phyloP scores from a whole-genome alignment of 495 filamentous ascomycete genomes.

The Aspergillus saccharolyticus region DNA sequence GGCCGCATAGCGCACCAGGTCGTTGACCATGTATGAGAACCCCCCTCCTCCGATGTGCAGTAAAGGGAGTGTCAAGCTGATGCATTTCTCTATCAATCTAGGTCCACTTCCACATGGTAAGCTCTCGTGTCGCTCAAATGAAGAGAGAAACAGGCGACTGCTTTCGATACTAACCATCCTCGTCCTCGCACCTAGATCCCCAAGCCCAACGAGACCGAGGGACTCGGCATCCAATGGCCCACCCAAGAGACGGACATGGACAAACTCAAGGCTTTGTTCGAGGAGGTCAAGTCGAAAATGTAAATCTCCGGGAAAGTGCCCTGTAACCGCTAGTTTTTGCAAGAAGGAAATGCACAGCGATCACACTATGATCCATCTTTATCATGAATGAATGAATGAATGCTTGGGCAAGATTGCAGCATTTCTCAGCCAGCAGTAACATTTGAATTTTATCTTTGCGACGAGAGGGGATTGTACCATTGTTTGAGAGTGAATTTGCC shows the following conservation, averaged over 20 bases:
- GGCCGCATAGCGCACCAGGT: conserved; percentile 88
- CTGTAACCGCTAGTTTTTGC: too few species aligned
- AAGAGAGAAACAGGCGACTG: neutral
- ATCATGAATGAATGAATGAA: too few species aligned
- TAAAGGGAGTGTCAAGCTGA: neutral
- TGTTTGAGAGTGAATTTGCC: too few species aligned
- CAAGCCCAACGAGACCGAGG: conserved; percentile 83
- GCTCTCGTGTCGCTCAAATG: conserved; percentile 10
- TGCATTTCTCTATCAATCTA: conserved; percentile 23
- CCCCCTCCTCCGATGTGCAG: neutral
- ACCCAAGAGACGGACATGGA: conserved; percentile 73
- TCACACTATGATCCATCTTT: too few species aligned
- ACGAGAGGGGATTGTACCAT: too few species aligned
- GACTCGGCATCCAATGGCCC: conserved; percentile 78
- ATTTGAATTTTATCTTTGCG: too few species aligned
- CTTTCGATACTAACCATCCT: conserved; percentile 13
- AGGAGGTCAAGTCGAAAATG: conserved; percentile 86
- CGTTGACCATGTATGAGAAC: conserved; percentile 75
- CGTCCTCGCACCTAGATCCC: conserved; percentile 70
- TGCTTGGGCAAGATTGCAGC: too few species aligned
- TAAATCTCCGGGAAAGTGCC: too few species aligned
- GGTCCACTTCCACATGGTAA: conserved; percentile 93
- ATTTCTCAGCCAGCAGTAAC: too few species aligned
- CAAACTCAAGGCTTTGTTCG: conserved; percentile 68
- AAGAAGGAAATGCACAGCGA: neutral